Evolutionary conservation across 768 basidiomycete species (phyloP), one percentile per base, ranked within the genome.

Genomic region (Fomitopsis pulvina): DNA sequence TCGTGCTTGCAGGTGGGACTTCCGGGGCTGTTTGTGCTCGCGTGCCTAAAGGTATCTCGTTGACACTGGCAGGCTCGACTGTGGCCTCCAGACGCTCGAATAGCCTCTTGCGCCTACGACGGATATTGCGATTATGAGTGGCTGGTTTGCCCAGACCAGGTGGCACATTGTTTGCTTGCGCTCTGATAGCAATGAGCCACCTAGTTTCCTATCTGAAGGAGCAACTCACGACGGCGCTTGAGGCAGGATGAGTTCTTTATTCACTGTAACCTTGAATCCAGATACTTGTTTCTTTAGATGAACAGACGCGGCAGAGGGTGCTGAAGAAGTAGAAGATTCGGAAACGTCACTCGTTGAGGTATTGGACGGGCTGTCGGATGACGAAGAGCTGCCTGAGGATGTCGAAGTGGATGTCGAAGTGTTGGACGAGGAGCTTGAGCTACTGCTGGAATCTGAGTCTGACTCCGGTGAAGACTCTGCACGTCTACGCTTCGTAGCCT

Each of bases 61-160:
- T 82, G 5, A 67, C 58, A 4, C 68, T 68, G 0, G 76, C 74
- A 2, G 58, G 54, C 10, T 44, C 56, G 16, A 50, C 32, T 2
- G 47, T 27, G 2, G 32, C 41, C 7, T 60, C 54, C 16, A 53
- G 54, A 6, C 63, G 57, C 37, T 68, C 68, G 50, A 66, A 61
- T 50, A 61, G 58, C 25, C 72, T 68, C 66, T 74, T 78, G 12
- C 71, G 63, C 34, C 76, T 72, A 28, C 82, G 70, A 28, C 83
- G 77, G n/a, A 72, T 58, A 59, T 85, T 85, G 4, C 83, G 74
- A 21, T 67, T 66, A 14, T 74, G 78, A 2, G 83, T 85, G 2
- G 75, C 62, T 0, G 75, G 61, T 61, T 80, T 84, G 12, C 83
- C 83, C 21, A 68, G 63, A 2, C 83, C 83, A 0, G 83, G 83